A percentile compares a stretch with the other conserved stretches of the same genome.
These are phyloP conservation scores for Umbelopsis isabellina DNA, from an alignment of 192 early-diverging fungal species.

Conservation along the genomic window DNA sequence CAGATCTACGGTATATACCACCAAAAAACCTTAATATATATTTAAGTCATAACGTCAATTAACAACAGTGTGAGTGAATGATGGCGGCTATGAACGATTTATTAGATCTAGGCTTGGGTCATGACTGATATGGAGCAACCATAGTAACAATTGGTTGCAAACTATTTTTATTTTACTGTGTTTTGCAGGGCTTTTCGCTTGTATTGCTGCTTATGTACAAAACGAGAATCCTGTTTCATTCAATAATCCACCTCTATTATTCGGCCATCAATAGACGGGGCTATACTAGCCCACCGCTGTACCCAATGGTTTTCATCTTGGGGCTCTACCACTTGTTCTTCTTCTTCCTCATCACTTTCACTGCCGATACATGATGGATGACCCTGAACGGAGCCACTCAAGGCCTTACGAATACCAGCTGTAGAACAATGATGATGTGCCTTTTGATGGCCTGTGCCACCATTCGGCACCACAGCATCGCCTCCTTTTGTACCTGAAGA, in stretches of 20 bases:
- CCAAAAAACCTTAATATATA: too few species aligned
- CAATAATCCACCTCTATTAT: constrained; percentile 36
- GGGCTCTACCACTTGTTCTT: constrained; percentile 31
- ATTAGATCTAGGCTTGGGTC: too few species aligned
- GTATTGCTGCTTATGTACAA: too few species aligned
- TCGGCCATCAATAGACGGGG: constrained; percentile 56
- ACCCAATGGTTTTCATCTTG: constrained; percentile 44
- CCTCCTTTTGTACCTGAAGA: constrained; percentile 1
- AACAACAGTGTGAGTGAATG: too few species aligned
- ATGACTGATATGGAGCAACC: too few species aligned
- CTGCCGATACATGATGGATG: constrained; percentile 39
- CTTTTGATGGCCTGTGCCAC: constrained; percentile 1
- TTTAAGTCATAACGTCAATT: too few species aligned
- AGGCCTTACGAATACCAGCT: constrained; percentile 27
- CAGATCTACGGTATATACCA: too few species aligned
- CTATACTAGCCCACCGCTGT: constrained; percentile 59
- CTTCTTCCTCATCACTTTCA: constrained; percentile 46
- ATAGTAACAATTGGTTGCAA: too few species aligned
- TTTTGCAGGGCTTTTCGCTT: too few species aligned
- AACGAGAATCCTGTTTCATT: too few species aligned
- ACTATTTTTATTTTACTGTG: too few species aligned
- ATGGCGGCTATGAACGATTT: too few species aligned
- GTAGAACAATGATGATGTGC: constrained; percentile 21
- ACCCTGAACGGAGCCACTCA: constrained; percentile 24
- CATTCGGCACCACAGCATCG: background rate